A percentile compares a stretch with the other conserved stretches of the same genome.
Evolutionary conservation across 2,329 filamentous ascomycete species (phyloP).

Genomic region (Paecilomyces variotii): DNA sequence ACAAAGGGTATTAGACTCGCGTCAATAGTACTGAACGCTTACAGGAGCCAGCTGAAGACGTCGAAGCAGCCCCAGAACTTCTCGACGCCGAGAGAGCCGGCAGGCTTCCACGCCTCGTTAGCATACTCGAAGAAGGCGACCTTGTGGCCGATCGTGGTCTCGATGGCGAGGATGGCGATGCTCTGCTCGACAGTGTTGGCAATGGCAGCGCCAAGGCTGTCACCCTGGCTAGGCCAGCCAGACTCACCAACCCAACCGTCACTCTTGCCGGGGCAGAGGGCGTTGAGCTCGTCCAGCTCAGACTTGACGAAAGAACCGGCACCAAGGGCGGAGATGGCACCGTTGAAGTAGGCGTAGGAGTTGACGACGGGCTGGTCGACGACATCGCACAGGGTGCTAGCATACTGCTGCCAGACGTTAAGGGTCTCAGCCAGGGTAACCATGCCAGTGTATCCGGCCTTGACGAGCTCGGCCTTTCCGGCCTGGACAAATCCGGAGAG

Average conservation of each 20-base stretch:
- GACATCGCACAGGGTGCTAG: conserved; percentile 55
- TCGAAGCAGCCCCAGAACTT: conserved; percentile 64
- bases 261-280: conserved; percentile 60
- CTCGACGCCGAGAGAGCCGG: conserved; percentile 65
- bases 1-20: neutral
- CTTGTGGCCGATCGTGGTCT: conserved; percentile 55
- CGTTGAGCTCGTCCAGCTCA: conserved; percentile 64
- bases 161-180: conserved; percentile 64
- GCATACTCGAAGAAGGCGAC: conserved; percentile 74
- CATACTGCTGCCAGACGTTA: conserved; percentile 61
- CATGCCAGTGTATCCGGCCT: conserved; percentile 61
- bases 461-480: conserved; percentile 55
- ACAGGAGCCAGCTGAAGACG: conserved; percentile 31
- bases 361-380: conserved; percentile 95
- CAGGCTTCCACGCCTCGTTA: conserved; percentile 74
- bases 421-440: conserved; percentile 84
- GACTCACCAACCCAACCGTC: conserved; percentile 74
- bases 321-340: conserved; percentile 57
- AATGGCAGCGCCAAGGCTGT: conserved; percentile 63
- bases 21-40: neutral
- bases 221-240: conserved; percentile 72
- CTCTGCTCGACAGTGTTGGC: conserved; percentile 61
- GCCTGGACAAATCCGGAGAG: conserved; percentile 64
- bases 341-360: conserved; percentile 50
- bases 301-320: conserved; percentile 69